phyloP scores from a whole-genome alignment of 257 asterid genomes.

The Solanum habrochaites region DNA sequence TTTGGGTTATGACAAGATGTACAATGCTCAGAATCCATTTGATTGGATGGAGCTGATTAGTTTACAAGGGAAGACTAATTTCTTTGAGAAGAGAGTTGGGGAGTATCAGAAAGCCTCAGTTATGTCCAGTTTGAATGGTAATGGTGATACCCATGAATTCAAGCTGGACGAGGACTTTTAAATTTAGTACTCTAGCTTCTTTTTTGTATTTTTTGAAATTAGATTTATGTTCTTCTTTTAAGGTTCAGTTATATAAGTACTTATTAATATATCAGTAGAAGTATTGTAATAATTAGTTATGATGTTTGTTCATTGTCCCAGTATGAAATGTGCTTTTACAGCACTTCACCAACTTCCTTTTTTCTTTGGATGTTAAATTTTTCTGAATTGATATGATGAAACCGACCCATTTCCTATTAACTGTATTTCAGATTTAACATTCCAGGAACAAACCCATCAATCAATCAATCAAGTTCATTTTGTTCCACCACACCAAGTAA shows the following conservation, averaged over 20 bases:
- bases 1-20: constrained; percentile 58
- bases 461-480: not conserved
- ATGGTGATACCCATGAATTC: constrained; percentile 44
- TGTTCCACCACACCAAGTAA: not conserved
- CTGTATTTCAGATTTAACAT: not conserved
- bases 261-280: not conserved
- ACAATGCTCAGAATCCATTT: constrained; percentile 57
- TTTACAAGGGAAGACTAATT: constrained; percentile 88
- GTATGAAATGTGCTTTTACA: not conserved
- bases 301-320: not conserved
- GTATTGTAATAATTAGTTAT: not conserved
- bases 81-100: constrained; percentile 95
- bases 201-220: not conserved
- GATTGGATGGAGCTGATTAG: constrained; percentile 98
- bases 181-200: not conserved
- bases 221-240: not conserved
- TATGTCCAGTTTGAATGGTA: constrained; percentile 56
- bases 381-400: not conserved
- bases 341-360: not conserved
- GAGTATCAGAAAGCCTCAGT: constrained; percentile 90
- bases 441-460: not conserved
- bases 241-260: not conserved
- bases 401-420: not conserved
- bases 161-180: constrained; percentile 56
- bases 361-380: not conserved